Evolutionary conservation across 1,139 yeast species (phyloP).

Genomic region (Saccharomyces hybrid): DNA sequence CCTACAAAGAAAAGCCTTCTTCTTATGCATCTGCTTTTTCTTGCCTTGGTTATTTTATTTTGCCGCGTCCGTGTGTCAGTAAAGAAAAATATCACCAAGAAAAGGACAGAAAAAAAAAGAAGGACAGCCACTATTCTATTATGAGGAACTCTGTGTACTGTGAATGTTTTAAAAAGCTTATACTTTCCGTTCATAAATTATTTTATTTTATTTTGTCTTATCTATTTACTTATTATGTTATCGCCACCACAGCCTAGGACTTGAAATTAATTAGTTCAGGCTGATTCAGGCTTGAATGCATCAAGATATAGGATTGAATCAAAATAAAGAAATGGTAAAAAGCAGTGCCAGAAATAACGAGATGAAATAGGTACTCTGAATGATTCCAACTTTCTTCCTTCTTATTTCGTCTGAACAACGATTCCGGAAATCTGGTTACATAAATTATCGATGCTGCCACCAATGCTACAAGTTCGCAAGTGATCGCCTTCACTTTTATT

Average conservation of each 20-base stretch:
- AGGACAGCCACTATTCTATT: too few relatives aligned
- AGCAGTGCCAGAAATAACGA: slow-evolving; percentile 76
- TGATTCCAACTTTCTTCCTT: neutral
- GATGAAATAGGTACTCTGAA: slow-evolving; percentile 43
- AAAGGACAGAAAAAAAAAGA: neutral
- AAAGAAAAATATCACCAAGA: neutral
- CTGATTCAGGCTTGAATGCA: slow-evolving; percentile 15
- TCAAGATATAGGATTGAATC: slow-evolving; percentile 33
- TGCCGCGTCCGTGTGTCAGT: neutral
- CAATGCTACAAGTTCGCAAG: neutral
- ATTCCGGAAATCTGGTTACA: neutral
- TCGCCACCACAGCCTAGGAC: neutral
- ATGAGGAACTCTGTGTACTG: too few relatives aligned
- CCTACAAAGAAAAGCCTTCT: too few relatives aligned
- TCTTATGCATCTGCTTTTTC: too few relatives aligned
- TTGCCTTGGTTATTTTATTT: too few relatives aligned
- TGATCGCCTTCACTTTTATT: neutral
- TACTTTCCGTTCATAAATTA: neutral
- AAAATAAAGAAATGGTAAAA: slow-evolving; percentile 66
- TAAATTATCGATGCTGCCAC: neutral
- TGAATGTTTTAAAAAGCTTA: too few relatives aligned
- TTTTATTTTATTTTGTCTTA: neutral
- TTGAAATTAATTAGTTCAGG: neutral
- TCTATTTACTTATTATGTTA: neutral
- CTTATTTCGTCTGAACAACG: neutral